Conservation (phyloP, 345 rosid genomes). For the Eucalyptus paniculata region DNA sequence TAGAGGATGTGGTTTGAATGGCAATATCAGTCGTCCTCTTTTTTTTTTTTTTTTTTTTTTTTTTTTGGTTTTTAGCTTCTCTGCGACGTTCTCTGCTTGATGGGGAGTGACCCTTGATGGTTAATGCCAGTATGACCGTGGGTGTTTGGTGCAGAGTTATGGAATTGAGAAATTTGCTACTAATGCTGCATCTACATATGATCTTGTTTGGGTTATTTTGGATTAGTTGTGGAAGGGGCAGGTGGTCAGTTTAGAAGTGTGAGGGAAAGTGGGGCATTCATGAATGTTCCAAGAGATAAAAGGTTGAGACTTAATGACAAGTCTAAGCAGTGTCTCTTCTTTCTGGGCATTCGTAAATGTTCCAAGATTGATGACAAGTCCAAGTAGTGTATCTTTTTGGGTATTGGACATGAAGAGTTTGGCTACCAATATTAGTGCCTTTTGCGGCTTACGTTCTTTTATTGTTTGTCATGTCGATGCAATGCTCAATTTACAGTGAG, state of each 20-base stretch:
- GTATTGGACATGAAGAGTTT: neutral
- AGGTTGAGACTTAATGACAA: neutral
- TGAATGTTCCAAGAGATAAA: neutral
- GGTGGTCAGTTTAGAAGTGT: neutral
- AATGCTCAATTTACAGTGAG: neutral
- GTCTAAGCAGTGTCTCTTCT: neutral
- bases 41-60: neutral
- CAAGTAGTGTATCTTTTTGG: neutral
- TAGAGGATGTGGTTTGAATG: neutral
- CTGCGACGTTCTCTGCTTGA: too few relatives aligned
- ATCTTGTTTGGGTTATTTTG: fast-evolving
- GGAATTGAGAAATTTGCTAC: neutral
- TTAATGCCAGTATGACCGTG: too few relatives aligned
- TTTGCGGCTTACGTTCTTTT: fast-evolving
- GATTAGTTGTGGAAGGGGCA: neutral
- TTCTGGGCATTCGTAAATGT: neutral
- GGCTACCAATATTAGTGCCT: neutral
- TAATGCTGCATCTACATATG: neutral
- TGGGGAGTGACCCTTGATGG: too few relatives aligned
- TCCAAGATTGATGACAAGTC: neutral
- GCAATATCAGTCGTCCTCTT: neutral
- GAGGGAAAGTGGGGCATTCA: fast-evolving
- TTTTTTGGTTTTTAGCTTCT: too few relatives aligned
- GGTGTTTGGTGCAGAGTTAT: neutral
- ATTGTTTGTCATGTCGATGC: neutral